phyloP scores from a whole-genome alignment of 2,329 filamentous ascomycete species.

The Venturia asperata region DNA sequence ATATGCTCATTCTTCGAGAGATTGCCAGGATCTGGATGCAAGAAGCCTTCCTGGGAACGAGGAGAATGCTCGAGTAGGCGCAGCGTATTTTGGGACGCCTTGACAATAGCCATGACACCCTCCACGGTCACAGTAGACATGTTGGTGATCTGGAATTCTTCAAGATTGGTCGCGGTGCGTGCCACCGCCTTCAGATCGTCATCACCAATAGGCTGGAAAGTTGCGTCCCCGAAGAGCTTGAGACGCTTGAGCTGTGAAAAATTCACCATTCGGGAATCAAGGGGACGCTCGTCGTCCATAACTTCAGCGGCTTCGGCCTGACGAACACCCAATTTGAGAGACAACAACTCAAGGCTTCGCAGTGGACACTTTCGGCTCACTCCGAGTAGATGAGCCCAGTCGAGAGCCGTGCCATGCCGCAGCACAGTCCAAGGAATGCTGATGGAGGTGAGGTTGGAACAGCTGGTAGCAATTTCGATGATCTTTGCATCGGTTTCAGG shows the following conservation, averaged over 20 bases:
- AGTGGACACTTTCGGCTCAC: conserved; percentile 36
- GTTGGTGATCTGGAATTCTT: conserved; percentile 48
- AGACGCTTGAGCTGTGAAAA: conserved; percentile 45
- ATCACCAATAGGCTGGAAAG: conserved; percentile 46
- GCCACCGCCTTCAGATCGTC: conserved; percentile 44
- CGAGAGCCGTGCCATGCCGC: conserved; percentile 40
- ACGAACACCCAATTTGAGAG: conserved; percentile 42
- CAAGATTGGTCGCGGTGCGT: conserved; percentile 44
- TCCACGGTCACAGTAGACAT: conserved; percentile 47
- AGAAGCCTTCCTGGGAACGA: conserved; percentile 46
- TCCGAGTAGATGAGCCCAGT: conserved; percentile 44
- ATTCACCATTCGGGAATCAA: conserved; percentile 39
- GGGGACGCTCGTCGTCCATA: conserved; percentile 38
- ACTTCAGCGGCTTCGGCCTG: conserved; percentile 37
- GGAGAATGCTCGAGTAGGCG: conserved; percentile 48
- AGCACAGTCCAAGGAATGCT: conserved; percentile 49
- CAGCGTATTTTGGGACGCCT: conserved; percentile 41
- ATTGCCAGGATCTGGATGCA: conserved; percentile 43
- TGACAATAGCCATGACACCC: conserved; percentile 46
- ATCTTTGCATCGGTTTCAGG: conserved; percentile 45
- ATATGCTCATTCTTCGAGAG: conserved; percentile 40
- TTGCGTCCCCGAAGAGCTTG: conserved; percentile 50
- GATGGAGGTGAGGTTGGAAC: conserved; percentile 41
- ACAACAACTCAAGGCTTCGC: conserved; percentile 46
- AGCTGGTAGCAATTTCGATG: conserved; percentile 42